phyloP scores from a whole-genome alignment of 352 stramenopile genomes.

The Globisporangium emineosum region DNA sequence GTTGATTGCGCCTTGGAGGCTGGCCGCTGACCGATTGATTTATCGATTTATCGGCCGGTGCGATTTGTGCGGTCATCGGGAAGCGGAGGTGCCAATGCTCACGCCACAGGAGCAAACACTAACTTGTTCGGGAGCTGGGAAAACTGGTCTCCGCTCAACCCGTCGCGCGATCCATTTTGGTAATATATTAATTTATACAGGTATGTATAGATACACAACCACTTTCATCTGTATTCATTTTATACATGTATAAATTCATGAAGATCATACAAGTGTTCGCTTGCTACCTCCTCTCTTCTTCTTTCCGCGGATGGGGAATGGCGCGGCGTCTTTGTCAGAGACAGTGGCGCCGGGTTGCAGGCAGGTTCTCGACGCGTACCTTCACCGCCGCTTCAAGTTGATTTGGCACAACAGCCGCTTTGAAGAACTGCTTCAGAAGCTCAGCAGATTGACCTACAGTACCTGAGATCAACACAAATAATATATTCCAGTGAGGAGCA shows the following conservation, averaged over 20 bases:
- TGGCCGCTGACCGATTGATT: not conserved
- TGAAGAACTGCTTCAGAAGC: too few species aligned
- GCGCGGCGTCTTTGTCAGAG: slow-evolving; percentile 10
- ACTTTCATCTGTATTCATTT: not conserved
- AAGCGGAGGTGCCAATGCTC: too few species aligned
- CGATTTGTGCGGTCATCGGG: too few species aligned
- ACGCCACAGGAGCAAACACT: not conserved
- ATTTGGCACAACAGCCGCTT: too few species aligned
- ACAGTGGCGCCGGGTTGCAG: not conserved
- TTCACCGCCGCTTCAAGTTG: slow-evolving; percentile 3
- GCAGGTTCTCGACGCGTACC: not conserved
- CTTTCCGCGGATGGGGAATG: not conserved
- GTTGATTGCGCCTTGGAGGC: too few species aligned
- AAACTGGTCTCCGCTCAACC: not conserved
- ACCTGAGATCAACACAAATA: too few species aligned
- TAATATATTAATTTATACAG: not conserved
- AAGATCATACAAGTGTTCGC: not conserved
- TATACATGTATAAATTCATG: not conserved
- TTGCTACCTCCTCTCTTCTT: not conserved
- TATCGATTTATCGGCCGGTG: too few species aligned
- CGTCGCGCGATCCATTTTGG: not conserved
- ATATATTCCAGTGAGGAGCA: too few species aligned
- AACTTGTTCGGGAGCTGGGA: not conserved
- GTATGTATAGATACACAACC: not conserved
- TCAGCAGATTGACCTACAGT: too few species aligned